Evolutionary conservation across 345 rosid species (phyloP), one percentile per base, ranked within the genome.

Genomic region (Anastatica hierochuntica): DNA sequence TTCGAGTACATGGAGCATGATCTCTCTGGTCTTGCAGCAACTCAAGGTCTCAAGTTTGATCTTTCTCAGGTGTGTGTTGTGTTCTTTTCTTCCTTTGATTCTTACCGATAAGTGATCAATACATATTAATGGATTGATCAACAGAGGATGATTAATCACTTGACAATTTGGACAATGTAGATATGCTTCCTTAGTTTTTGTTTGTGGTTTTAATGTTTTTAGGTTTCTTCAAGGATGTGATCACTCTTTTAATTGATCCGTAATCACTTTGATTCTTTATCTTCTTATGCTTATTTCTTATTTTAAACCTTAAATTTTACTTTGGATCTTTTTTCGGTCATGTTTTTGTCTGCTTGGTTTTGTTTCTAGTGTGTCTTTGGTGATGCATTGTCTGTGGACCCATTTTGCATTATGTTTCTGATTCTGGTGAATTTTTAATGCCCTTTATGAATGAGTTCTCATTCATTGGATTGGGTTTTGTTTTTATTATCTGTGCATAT

Each of bases 1-100:
- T 90, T 86, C 26, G 84, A 87, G 64, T 90, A 87, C 67, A 90
- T 90, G 98, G 96, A 90, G 12, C 96, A 87, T 54, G 98, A 90
- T 80, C 87, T 90, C 42, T 49, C 98, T 1, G 98, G 98, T 17
- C 83, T 87, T 8, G 89, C 75, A 0, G 89, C 85, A 2, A 60
- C 79, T 64, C 89, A 72, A 57, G 71, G 75, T 24, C 73, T 76
- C 74, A 87, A 90, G 79, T 87, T 90, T 76, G 73, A 77, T 14
- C 82, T 80, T 66, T 71, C 98, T 70, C 98, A 87, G 96, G 98
- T 86, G 57, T 30, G 64, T 53, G n/a, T 31, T 30, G 16, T 10
- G 11, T 34, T 13, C 24, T 8, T 20, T 6, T 10, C 8, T 14
- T 26, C 1, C 1, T 2, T 4, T 35, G 12, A 9, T 15, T 37